Percentiles rank a stretch among this genome's conserved stretches.
These are phyloP conservation scores for Golovinomyces cichoracearum DNA, from an alignment of 2,329 filamentous ascomycete genomes.

Conservation along the genomic window DNA sequence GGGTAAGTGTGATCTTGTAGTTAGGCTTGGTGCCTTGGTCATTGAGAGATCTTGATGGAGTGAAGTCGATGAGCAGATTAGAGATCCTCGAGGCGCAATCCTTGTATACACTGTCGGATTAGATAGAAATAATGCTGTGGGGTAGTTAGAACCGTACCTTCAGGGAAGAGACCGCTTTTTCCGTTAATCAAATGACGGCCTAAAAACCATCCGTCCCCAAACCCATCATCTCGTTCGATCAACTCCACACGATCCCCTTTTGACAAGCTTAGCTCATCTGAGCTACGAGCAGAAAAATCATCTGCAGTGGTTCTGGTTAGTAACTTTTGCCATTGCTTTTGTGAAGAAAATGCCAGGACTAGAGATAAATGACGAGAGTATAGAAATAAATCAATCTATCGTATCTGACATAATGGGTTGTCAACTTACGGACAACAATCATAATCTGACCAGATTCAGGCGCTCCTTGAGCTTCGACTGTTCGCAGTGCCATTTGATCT, in stretches of 20 bases:
- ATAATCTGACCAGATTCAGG: conserved; percentile 40
- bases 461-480: conserved; percentile 16
- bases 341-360: no score
- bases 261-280: conserved; percentile 69
- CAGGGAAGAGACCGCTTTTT: conserved; percentile 55
- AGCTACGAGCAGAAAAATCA: conserved; percentile 73
- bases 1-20: not conserved
- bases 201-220: conserved; percentile 68
- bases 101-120: conserved; percentile 15
- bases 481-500: conserved; percentile 19
- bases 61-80: conserved; percentile 11
- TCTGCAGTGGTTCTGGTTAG: conserved; percentile 25
- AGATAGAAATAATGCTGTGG: not conserved
- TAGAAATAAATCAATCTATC: conserved; percentile 3
- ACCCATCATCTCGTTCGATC: conserved; percentile 66
- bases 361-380: no score
- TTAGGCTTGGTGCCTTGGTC: not conserved
- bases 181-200: conserved; percentile 48
- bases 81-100: conserved; percentile 13
- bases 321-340: no score
- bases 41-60: conserved; percentile 5
- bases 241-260: conserved; percentile 69
- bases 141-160: conserved; percentile 26
- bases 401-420: conserved; percentile 2
- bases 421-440: conserved; percentile 42